A percentile compares a stretch with the other conserved stretches of the same genome.
Evolutionary conservation across 805 yeast species (phyloP).

Genomic region (Clavispora asparagi): DNA sequence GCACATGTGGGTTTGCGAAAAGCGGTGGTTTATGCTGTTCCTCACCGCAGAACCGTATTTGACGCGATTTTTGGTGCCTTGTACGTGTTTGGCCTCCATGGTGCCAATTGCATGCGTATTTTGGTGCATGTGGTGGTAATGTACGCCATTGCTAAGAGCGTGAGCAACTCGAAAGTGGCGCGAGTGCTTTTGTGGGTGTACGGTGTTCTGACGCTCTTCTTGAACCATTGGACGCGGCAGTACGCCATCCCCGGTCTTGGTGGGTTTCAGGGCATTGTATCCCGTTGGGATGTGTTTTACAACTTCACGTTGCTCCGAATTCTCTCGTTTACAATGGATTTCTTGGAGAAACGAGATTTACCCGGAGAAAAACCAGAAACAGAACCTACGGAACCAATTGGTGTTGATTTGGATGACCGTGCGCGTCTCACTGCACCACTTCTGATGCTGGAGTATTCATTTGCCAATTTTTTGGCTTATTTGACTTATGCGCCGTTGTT

Average conservation of each 20-base stretch:
- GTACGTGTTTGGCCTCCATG: conserved; percentile 73
- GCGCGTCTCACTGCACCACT: conserved; percentile 62
- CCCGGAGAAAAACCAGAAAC: background rate
- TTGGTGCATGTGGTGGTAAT: conserved; percentile 51
- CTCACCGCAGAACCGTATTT: conserved; percentile 47
- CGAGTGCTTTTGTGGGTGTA: conserved; percentile 61
- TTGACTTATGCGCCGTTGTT: conserved; percentile 81
- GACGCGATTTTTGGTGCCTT: conserved; percentile 69
- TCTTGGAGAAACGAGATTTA: conserved; percentile 35
- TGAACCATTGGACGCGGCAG: conserved; percentile 37
- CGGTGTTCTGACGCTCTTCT: conserved; percentile 70
- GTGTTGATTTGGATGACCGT: conserved; percentile 44
- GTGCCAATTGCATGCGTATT: conserved; percentile 63
- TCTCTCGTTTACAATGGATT: conserved; percentile 81
- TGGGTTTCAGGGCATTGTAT: conserved; percentile 67
- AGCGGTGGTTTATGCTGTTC: conserved; percentile 13
- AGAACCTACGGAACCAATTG: background rate
- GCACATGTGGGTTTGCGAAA: conserved; percentile 53
- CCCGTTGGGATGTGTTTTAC: conserved; percentile 94
- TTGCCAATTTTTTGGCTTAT: conserved; percentile 70
- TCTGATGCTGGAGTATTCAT: conserved; percentile 53
- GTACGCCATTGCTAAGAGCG: conserved; percentile 43
- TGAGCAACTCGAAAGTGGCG: conserved; percentile 34
- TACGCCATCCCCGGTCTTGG: conserved; percentile 43
- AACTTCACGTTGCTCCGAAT: conserved; percentile 84